A percentile compares a stretch with the other conserved stretches of the same genome.
Conservation (phyloP, 2,329 filamentous ascomycete genomes). For the Exophiala sp. region DNA sequence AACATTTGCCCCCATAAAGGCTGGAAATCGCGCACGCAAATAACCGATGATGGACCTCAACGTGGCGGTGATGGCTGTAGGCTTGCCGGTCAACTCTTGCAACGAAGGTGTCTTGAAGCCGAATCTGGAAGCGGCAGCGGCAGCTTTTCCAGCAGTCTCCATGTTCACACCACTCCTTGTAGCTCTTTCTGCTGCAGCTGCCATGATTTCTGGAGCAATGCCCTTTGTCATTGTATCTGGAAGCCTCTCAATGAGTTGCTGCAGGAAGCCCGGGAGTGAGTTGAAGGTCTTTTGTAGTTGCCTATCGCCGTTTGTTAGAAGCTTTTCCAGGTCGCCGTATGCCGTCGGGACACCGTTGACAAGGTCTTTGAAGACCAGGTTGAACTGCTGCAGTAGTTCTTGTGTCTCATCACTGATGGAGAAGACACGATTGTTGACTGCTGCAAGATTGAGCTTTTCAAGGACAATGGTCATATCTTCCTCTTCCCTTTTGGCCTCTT, state of each 20-base stretch:
- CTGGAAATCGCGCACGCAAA: slow-evolving; percentile 81
- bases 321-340: slow-evolving; percentile 77
- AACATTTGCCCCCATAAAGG: slow-evolving; percentile 85
- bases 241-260: slow-evolving; percentile 80
- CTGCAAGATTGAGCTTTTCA: slow-evolving; percentile 77
- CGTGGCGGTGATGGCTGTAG: slow-evolving; percentile 80
- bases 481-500: slow-evolving; percentile 57
- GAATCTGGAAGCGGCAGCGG: slow-evolving; percentile 63
- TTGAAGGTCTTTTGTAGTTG: slow-evolving; percentile 62
- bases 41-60: slow-evolving; percentile 88
- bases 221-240: slow-evolving; percentile 75
- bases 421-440: slow-evolving; percentile 81
- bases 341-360: slow-evolving; percentile 91
- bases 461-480: slow-evolving; percentile 75
- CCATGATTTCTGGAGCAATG: slow-evolving; percentile 77
- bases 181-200: slow-evolving; percentile 68
- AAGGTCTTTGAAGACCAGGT: slow-evolving; percentile 84
- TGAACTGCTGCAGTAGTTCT: slow-evolving; percentile 78
- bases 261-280: slow-evolving; percentile 70
- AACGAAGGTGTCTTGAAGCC: slow-evolving; percentile 67
- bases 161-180: slow-evolving; percentile 57
- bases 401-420: slow-evolving; percentile 80
- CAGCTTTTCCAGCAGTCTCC: slow-evolving; percentile 48
- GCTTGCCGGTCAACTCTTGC: slow-evolving; percentile 76
- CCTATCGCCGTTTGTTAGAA: slow-evolving; percentile 61